phyloP scores from a whole-genome alignment of 1,139 yeast species.

The Petasospora rhodanensis region DNA sequence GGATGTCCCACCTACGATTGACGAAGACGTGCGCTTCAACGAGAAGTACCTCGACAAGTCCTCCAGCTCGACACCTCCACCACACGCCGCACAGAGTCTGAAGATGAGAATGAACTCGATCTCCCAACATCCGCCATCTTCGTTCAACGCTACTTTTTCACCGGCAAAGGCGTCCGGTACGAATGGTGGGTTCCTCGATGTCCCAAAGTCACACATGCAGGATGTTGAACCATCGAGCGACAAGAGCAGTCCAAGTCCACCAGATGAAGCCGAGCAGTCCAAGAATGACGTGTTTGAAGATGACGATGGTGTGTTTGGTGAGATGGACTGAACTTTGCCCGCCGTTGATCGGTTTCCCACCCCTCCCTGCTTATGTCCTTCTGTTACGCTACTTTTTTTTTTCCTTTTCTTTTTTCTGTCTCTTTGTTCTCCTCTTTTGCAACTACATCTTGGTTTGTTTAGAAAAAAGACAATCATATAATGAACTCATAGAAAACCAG shows the following conservation, averaged over 20 bases:
- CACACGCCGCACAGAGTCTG: conserved; percentile 1
- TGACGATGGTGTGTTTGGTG: conserved; percentile 30
- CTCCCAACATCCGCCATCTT: conserved; percentile 10
- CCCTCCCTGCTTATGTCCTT: no score
- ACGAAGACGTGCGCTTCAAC: conserved; percentile 2
- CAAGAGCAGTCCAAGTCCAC: conserved; percentile 3
- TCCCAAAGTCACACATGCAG: no score
- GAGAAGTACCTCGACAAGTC: neutral
- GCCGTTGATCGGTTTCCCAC: no score
- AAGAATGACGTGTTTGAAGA: conserved; percentile 15
- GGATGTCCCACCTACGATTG: conserved; percentile 13
- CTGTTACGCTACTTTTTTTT: no score
- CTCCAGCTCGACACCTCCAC: conserved; percentile 9
- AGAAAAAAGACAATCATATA: no score
- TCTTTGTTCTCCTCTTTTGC: no score
- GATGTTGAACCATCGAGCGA: conserved; percentile 5
- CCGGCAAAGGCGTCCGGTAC: conserved; percentile 25
- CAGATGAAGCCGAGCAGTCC: no score
- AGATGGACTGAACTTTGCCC: no score
- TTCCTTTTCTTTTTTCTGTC: no score
- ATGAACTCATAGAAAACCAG: no score
- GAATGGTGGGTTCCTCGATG: conserved; percentile 22
- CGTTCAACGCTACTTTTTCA: conserved; percentile 8
- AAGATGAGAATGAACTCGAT: conserved; percentile 14
- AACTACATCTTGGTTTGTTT: no score